Percentiles rank a stretch among this genome's conserved stretches.
phyloP scores from a whole-genome alignment of 2,329 filamentous ascomycete species.

The Lachnellula suecica region DNA sequence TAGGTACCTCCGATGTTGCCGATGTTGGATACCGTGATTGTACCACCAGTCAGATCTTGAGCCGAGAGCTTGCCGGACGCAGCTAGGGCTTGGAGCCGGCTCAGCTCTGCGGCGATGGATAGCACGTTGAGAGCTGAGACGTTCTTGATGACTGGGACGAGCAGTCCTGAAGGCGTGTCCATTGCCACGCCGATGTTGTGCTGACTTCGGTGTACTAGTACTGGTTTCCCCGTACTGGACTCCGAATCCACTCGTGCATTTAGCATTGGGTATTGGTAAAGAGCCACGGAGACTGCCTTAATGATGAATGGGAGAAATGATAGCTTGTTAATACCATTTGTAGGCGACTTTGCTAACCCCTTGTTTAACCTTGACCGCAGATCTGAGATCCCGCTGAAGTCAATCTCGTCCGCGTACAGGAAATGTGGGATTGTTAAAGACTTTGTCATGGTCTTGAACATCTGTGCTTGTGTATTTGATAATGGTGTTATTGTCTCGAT shows the following conservation, averaged over 20 bases:
- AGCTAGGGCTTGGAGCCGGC: constrained; percentile 71
- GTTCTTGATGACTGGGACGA: constrained; percentile 90
- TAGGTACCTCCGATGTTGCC: constrained; percentile 93
- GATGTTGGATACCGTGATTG: constrained; percentile 95
- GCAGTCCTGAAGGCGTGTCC: constrained; percentile 83
- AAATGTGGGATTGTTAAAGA: constrained; percentile 93
- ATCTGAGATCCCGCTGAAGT: constrained; percentile 72
- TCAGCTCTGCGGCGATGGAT: constrained; percentile 74
- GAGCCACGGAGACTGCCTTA: constrained; percentile 86
- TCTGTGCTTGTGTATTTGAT: constrained; percentile 79
- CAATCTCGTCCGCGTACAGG: constrained; percentile 87
- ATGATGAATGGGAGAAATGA: constrained; percentile 94
- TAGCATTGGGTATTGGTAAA: constrained; percentile 79
- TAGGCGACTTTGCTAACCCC: constrained; percentile 43
- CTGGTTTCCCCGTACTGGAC: constrained; percentile 59
- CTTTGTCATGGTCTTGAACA: constrained; percentile 97
- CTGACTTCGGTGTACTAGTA: constrained; percentile 73
- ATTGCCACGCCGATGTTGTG: constrained; percentile 97
- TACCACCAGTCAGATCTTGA: constrained; percentile 78
- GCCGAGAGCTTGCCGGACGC: constrained; percentile 71
- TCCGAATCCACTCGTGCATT: constrained; percentile 78
- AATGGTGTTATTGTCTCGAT: constrained; percentile 69
- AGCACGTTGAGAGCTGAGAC: constrained; percentile 75
- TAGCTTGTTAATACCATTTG: constrained; percentile 58
- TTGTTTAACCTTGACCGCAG: constrained; percentile 76